Evolutionary conservation across 139 green algal genomes (phyloP).

Genomic region (Coelastrella sp.): DNA sequence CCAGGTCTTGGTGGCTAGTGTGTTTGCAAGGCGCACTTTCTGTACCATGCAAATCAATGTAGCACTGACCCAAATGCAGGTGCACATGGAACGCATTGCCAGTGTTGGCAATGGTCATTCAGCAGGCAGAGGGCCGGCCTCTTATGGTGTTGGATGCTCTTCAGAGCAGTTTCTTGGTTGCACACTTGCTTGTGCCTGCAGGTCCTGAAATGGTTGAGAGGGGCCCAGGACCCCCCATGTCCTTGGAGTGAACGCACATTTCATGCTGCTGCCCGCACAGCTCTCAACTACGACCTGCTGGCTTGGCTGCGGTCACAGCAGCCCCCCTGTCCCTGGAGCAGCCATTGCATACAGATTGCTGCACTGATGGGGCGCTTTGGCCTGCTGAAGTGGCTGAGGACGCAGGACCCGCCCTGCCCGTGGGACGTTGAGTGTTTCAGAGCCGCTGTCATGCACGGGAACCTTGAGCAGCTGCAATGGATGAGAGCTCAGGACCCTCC

Average conservation of each 20-base stretch:
- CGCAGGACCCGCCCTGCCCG: background rate
- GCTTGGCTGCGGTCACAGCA: background rate
- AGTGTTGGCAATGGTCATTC: too few relatives aligned
- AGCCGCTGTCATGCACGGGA: background rate
- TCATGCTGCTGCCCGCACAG: background rate
- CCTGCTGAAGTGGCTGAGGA: background rate
- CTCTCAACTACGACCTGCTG: background rate
- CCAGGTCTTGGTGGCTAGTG: too few relatives aligned
- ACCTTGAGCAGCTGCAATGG: background rate
- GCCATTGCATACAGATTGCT: background rate
- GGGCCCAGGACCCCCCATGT: background rate
- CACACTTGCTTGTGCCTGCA: background rate
- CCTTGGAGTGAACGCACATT: background rate
- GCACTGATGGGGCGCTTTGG: background rate
- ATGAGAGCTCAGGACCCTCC: background rate
- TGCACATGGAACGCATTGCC: too few relatives aligned
- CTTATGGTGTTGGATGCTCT: too few relatives aligned
- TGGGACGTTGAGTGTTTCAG: background rate
- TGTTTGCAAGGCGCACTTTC: too few relatives aligned
- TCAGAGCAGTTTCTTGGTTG: too few relatives aligned
- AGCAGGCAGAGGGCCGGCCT: too few relatives aligned
- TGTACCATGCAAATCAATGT: too few relatives aligned
- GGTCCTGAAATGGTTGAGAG: background rate
- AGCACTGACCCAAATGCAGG: too few relatives aligned
- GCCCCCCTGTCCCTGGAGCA: background rate